These are phyloP conservation scores for Coccinonectria pachysandricola DNA, from an alignment of 2,329 filamentous ascomycete genomes.

Conservation along the genomic window DNA sequence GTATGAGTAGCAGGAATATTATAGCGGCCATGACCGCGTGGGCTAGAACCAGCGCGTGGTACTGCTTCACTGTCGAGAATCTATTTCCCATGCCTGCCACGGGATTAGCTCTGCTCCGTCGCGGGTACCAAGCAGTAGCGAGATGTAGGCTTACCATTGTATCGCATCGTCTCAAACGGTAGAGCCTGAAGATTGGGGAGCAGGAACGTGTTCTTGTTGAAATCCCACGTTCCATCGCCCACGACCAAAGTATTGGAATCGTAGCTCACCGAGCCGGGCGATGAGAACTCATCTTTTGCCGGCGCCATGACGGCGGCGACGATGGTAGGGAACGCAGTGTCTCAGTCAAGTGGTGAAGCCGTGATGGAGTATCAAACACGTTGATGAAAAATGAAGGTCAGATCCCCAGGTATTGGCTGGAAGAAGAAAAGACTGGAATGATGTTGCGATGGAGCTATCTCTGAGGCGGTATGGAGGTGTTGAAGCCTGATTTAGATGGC, in stretches of 20 bases:
- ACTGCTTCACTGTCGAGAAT: conserved; percentile 58
- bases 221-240: conserved; percentile 78
- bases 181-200: conserved; percentile 66
- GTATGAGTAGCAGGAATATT: conserved; percentile 65
- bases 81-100: conserved; percentile 68
- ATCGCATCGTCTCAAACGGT: conserved; percentile 73
- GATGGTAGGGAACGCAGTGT: conserved; percentile 12
- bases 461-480: no score
- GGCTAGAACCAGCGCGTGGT: conserved; percentile 58
- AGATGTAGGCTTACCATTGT: conserved; percentile 57
- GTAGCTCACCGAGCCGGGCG: conserved; percentile 64
- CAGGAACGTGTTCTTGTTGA: conserved; percentile 64
- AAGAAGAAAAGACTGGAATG: conserved; percentile 8
- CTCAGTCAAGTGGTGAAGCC: conserved; percentile 14
- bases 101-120: conserved; percentile 6
- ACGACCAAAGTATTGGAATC: conserved; percentile 64
- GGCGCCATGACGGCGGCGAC: conserved; percentile 48
- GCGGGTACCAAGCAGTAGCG: neutral
- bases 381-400: no score
- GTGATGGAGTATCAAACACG: no score
- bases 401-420: no score
- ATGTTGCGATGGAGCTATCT: no score
- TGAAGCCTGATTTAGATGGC: no score
- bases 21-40: conserved; percentile 65
- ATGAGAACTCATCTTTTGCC: conserved; percentile 48